Evolutionary conservation across 208 protist species (phyloP), one percentile per base, ranked within the genome.

Genomic region (Wallacemonas rigidus): DNA sequence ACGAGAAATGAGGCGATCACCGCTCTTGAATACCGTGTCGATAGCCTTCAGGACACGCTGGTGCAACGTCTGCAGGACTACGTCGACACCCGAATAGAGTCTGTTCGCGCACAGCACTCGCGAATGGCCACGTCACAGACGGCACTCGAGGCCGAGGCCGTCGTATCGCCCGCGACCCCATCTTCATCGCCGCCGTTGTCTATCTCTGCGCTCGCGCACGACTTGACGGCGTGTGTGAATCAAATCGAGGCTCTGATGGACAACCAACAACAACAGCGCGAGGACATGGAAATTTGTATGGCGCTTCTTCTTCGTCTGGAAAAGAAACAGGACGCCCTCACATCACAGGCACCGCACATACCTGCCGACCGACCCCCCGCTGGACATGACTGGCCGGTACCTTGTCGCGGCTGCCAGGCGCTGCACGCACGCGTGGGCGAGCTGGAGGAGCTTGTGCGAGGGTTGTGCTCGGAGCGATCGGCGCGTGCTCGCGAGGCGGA

Each of bases 221-320:
- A 84, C 48, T n/a, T 82, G 43, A 43, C 67, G 26, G 56, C 12
- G 57, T 87, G 82, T 61, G 73, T 79, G 15, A 41, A 43, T 4
- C 69, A 79, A 26, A 79, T 82, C 26, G 75, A 87, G 61, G 43
- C 67, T 2, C 62, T 81, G 2, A 76, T 84, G 45, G 75, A 84
- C 35, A 71, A 84, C 4, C 75, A 84, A 69, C 69, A 72, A 40
- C 47, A 70, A 9, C 64, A 79, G 9, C 47, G n/a, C 36, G 48
- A 74, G 7, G 45, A 64, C 56, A 55, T 61, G 40, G 40, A 72
- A 1, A 62, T 51, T 5, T 58, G 41, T 39, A 62, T 63, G 43
- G 35, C 44, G 6, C 47, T 56, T 12, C 36, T 62, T 7, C 36
- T 51, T 3, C 50, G 54, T 0, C 54, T 72, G 3, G 67, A 72